Evolutionary conservation across 805 yeast species (phyloP), one percentile per base, ranked within the genome.

Genomic region (Metschnikowia lochheadii): DNA sequence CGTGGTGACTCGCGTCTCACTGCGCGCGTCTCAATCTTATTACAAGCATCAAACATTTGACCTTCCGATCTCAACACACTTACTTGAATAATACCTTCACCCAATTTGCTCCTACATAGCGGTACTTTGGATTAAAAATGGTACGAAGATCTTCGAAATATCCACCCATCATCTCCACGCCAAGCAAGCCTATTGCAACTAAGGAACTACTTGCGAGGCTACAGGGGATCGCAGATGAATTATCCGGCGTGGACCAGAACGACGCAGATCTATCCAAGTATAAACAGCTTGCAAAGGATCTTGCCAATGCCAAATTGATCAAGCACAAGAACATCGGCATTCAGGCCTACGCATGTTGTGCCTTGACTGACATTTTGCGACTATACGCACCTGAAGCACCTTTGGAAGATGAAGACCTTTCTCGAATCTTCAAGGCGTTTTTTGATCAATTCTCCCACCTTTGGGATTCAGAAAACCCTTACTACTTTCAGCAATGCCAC

Each of bases 301-400:
- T 89, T 35, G 70, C 80, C 14, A 80, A 79, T 58, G 77, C 75
- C 50, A 87, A 85, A 57, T 68, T 88, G 13, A 52, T 86, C 2
- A 72, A 69, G 34, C 85, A 84, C 60, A 75, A 80, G 44, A 89
- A 88, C 60, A 51, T 63, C 3, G 94, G 92, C 5, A 82, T 90
- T 6, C 85, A 83, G 56, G 81, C 91, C 0, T 80, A 74, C 51
- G 78, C 78, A 1, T 83, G 94, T 6, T 85, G 95, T 60, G 83
- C 94, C 55, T 55, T 89, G 6, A 76, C 89, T 5, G 96, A 90
- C 63, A 72, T 91, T 8, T 66, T 90, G 39, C 73, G 96, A 51
- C 65, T 91, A 14, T 85, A 77, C 60, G 97, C 96, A 0, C 97
- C 97, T 0, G 88, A 90, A 63, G 96, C 96, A 6, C 97, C 97